phyloP scores from a whole-genome alignment of 129 eudicot species.

The Flaveria bidentis region DNA sequence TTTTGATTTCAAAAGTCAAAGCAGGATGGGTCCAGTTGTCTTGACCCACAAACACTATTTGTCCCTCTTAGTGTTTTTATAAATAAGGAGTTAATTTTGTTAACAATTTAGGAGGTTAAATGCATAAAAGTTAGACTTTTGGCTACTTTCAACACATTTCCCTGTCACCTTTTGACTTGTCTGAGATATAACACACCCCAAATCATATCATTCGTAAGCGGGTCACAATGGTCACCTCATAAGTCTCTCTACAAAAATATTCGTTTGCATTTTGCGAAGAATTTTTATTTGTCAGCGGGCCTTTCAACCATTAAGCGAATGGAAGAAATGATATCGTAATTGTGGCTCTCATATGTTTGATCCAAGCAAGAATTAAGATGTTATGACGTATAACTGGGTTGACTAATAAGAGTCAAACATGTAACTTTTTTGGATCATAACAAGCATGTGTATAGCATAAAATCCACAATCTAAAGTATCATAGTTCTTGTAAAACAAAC shows the following conservation, averaged over 20 bases:
- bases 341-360: not conserved
- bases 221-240: not conserved
- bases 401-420: constrained; percentile 17
- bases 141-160: not conserved
- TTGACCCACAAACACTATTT: not conserved
- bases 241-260: not conserved
- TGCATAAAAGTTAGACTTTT: not conserved
- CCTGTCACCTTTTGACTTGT: not conserved
- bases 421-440: not conserved
- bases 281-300: not conserved
- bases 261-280: not conserved
- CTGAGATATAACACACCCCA: not conserved
- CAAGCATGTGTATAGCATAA: not conserved
- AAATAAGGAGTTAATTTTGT: not conserved
- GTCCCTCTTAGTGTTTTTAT: not conserved
- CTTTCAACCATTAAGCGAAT: not conserved
- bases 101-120: not conserved
- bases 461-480: constrained; percentile 1
- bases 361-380: not conserved
- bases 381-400: not conserved
- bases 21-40: not conserved
- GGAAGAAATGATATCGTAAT: not conserved
- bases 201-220: not conserved
- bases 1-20: not conserved
- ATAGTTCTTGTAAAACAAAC: not conserved